These are phyloP conservation scores for Phialophora tarda DNA, from an alignment of 2,329 filamentous ascomycete species.

Conservation along the genomic window DNA sequence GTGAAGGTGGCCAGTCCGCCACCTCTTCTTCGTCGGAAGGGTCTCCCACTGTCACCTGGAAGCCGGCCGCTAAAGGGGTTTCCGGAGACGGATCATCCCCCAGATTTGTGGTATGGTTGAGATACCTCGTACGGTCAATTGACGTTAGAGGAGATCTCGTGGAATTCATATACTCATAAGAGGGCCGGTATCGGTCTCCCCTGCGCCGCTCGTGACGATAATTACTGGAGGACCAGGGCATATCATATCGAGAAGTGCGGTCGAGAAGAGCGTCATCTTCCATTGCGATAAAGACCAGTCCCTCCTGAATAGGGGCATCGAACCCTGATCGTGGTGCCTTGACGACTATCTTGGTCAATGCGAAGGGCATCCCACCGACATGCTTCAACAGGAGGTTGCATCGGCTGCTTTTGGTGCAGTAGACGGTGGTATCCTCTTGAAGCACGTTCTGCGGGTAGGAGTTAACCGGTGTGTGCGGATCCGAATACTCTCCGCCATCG, in stretches of 20 bases:
- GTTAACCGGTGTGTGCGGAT: conserved; percentile 59
- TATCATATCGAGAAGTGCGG: conserved; percentile 75
- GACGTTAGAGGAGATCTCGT: conserved; percentile 47
- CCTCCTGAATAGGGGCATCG: conserved; percentile 86
- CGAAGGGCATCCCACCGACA: conserved; percentile 79
- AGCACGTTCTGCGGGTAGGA: conserved; percentile 82
- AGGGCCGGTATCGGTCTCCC: conserved; percentile 43
- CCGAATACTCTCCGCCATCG: conserved; percentile 74
- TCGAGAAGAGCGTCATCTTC: conserved; percentile 74
- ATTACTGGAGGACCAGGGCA: conserved; percentile 63
- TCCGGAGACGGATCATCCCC: conserved; percentile 25
- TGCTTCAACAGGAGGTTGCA: conserved; percentile 89
- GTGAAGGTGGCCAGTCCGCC: conserved; percentile 26
- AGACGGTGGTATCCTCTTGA: conserved; percentile 80
- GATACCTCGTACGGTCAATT: conserved; percentile 40
- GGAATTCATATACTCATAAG: conserved; percentile 49
- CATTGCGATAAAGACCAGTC: conserved; percentile 92
- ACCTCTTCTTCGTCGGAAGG: conserved; percentile 33
- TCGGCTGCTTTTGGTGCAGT: conserved; percentile 84
- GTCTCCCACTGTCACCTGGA: conserved; percentile 31
- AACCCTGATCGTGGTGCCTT: conserved; percentile 81
- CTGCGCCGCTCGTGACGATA: conserved; percentile 42
- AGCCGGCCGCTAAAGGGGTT: conserved; percentile 29
- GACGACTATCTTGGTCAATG: conserved; percentile 82
- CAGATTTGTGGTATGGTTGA: conserved; percentile 33